Evolutionary conservation across 208 protist species (phyloP).

Genomic region (Crithidia bombi): DNA sequence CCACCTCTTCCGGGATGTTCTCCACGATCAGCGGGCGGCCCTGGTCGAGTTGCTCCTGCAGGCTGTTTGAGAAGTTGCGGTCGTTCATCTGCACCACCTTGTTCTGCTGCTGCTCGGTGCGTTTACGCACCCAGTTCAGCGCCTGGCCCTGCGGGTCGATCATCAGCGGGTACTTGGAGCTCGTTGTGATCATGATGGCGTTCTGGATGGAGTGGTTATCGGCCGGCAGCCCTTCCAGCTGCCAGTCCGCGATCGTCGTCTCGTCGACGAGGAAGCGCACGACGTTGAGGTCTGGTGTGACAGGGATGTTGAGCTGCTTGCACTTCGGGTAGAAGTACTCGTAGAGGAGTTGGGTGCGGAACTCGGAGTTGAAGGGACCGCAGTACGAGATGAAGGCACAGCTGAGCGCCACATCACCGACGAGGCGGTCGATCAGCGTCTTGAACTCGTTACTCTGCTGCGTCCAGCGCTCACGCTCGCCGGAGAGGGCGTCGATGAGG

Average conservation of each 20-base stretch:
- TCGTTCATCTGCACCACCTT: conserved; percentile 94
- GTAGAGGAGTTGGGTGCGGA: conserved; percentile 94
- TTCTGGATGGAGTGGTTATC: conserved; percentile 99
- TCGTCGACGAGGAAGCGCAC: conserved; percentile 97
- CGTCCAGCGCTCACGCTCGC: conserved; percentile 97
- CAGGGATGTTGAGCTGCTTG: conserved; percentile 90
- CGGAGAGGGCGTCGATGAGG: conserved; percentile 97
- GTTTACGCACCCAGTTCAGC: conserved; percentile 95
- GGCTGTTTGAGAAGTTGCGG: conserved; percentile 91
- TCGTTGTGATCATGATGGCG: conserved; percentile 98
- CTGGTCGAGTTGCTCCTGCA: conserved; percentile 95
- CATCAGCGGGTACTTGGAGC: conserved; percentile 96
- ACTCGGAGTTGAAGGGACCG: conserved; percentile 98
- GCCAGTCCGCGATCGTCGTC: conserved; percentile 97
- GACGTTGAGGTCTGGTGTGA: conserved; percentile 94
- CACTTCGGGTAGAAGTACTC: conserved; percentile 94
- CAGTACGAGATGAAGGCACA: conserved; percentile 98
- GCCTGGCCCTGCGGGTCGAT: conserved; percentile 99
- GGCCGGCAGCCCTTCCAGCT: conserved; percentile 97
- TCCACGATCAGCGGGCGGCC: conserved; percentile 95
- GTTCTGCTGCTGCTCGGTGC: conserved; percentile 79
- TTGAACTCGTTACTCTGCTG: conserved; percentile 97
- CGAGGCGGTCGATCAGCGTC: conserved; percentile 93
- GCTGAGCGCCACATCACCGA: conserved; percentile 97
- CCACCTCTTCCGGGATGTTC: conserved; percentile 97